These are phyloP conservation scores for Nidula microcarpa DNA, from an alignment of 768 basidiomycete genomes.

Conservation along the genomic window DNA sequence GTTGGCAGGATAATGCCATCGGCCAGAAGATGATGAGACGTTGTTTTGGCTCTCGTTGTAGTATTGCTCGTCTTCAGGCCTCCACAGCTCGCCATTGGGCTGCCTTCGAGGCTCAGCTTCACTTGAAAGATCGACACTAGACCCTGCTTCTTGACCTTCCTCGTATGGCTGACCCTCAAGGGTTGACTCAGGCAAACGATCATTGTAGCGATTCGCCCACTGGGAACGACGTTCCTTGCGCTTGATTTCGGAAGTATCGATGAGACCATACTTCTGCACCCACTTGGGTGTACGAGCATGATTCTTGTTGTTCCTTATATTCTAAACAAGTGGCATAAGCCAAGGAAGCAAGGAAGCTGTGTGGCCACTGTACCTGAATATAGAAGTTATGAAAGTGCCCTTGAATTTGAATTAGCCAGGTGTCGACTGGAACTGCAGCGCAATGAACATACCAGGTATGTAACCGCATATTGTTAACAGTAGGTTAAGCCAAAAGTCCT, in stretches of 20 bases:
- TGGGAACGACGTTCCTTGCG: conserved; percentile 79
- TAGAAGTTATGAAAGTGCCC: conserved; percentile 94
- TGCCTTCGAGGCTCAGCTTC: conserved; percentile 30
- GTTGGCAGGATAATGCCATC: conserved; percentile 87
- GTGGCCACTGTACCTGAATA: conserved; percentile 57
- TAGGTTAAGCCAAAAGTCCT: conserved; percentile 89
- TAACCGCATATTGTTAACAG: conserved; percentile 89
- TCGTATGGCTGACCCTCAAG: conserved; percentile 70
- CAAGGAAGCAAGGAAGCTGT: not conserved
- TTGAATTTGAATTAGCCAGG: conserved; percentile 18
- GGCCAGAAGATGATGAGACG: conserved; percentile 39
- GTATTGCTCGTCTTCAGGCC: conserved; percentile 70
- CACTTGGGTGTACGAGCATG: conserved; percentile 93
- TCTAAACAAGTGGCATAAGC: conserved; percentile 39
- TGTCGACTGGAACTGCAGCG: conserved; percentile 1
- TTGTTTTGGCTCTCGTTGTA: conserved; percentile 49
- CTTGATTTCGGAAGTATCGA: conserved; percentile 73
- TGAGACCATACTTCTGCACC: conserved; percentile 86
- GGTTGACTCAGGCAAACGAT: conserved; percentile 68
- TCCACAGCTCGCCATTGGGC: conserved; percentile 64
- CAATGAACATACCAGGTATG: conserved; percentile 64
- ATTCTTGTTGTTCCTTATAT: conserved; percentile 94
- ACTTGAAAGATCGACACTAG: conserved; percentile 35
- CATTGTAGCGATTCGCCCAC: conserved; percentile 86
- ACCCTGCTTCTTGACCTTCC: conserved; percentile 70